Evolutionary conservation across 2,329 filamentous ascomycete genomes (phyloP), one percentile per base, ranked within the genome.

Genomic region (Fusarium burgessii): DNA sequence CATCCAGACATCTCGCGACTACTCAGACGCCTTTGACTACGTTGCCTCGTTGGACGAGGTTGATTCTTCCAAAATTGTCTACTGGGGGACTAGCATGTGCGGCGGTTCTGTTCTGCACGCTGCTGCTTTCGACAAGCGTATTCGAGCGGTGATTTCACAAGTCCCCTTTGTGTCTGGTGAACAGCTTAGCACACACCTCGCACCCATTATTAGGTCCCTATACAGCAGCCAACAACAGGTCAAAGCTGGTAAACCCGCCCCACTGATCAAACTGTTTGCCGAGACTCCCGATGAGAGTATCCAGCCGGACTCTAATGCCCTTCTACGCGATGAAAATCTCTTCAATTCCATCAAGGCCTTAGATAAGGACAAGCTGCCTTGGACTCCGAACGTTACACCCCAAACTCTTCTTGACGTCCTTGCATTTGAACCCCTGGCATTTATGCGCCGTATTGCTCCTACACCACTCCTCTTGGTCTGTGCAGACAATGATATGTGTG

Each of bases 71-170:
- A 56, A 6, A 20, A 56, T 46, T 10, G 52, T 46, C 20, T 56
- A 35, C 17, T 56, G 52, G 52, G 52, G 52, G 5, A 56, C 40
- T 7, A 46, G 52, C 13, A 56, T 56, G 52, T 45, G 40, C 20
- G 52, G 52, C 10, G 52, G 52, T 10, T 46, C 40, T 4, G 52
- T 46, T 17, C 3, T 56, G 2, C 32, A 9, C 7, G 32, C 52
- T 7, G 52, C 52, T 0, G 52, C 32, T 8, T 56, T 46, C 29
- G 52, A 56, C 32, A 46, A 46, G 5, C 52, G 52, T 29, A 56
- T 56, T 4, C 29, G 13, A 27, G 52, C 41, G 2, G 41, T 36
- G 1, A 7, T 56, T 3, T 25, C 40, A 2, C 41, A 56, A 17
- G 40, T 46, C 1, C 52, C 52, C 0, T 56, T 56, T 13, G 29